phyloP scores from a whole-genome alignment of 345 rosid species.

The Hibiscus syriacus region DNA sequence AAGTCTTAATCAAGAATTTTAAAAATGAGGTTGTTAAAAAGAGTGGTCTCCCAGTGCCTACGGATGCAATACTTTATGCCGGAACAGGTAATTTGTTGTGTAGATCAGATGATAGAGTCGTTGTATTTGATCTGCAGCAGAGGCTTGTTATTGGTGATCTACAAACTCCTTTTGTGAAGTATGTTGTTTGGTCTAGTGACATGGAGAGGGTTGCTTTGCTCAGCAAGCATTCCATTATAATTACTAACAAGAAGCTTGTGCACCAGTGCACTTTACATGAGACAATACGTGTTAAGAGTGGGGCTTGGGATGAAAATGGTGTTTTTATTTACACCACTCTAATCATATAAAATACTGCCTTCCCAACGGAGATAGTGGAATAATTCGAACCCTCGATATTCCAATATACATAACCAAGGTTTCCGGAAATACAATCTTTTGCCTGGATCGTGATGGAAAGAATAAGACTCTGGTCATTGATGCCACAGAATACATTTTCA shows the following conservation, averaged over 20 bases:
- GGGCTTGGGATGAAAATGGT: constrained; percentile 95
- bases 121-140: constrained; percentile 86
- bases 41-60: constrained; percentile 57
- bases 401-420: constrained; percentile 84
- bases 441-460: constrained; percentile 90
- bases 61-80: constrained; percentile 87
- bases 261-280: constrained; percentile 88
- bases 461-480: constrained; percentile 58
- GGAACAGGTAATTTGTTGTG: constrained; percentile 95
- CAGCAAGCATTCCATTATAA: constrained; percentile 85
- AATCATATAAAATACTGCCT: constrained; percentile 89
- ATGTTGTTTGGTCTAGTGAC: constrained; percentile 86
- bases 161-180: constrained; percentile 72
- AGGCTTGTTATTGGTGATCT: constrained; percentile 82
- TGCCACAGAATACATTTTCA: constrained; percentile 87
- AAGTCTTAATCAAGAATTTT: constrained; percentile 68
- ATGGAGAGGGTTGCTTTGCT: constrained; percentile 93
- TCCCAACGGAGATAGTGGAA: constrained; percentile 89
- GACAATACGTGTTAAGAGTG: constrained; percentile 90
- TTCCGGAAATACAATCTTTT: constrained; percentile 56
- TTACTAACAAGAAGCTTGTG: constrained; percentile 78
- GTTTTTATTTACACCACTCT: constrained; percentile 85
- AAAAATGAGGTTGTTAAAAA: constrained; percentile 80
- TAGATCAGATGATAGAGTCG: constrained; percentile 79
- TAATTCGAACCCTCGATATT: constrained; percentile 74